Evolutionary conservation across 2,329 filamentous ascomycete genomes (phyloP).

Genomic region (Myriosclerotinia scirpicola): DNA sequence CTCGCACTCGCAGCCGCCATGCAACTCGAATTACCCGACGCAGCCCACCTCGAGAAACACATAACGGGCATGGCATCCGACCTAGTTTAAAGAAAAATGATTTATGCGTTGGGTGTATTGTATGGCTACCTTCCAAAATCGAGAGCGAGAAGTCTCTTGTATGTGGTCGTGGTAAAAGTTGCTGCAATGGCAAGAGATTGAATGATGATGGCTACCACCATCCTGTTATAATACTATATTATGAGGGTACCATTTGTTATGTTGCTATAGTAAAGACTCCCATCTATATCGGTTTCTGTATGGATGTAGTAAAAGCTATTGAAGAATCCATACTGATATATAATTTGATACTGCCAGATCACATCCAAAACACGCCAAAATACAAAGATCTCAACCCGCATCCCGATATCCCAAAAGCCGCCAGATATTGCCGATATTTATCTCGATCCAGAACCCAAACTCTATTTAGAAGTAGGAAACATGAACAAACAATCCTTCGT

Average conservation of each 20-base stretch:
- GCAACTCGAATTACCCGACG: conserved; percentile 3
- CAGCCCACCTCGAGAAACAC: neutral
- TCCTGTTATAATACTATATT: conserved; percentile 6
- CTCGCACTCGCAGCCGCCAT: conserved; percentile 7
- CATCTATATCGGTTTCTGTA: neutral
- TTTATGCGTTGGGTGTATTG: conserved; percentile 7
- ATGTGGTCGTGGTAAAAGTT: conserved; percentile 3
- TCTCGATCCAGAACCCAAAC: too few relatives aligned
- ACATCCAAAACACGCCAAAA: neutral
- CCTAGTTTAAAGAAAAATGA: neutral
- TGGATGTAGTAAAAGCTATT: neutral
- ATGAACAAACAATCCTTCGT: conserved; percentile 4
- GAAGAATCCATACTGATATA: neutral
- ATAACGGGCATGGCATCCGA: neutral
- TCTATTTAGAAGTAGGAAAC: conserved; percentile 1
- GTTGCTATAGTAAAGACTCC: neutral
- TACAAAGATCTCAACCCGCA: neutral
- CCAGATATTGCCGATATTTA: neutral
- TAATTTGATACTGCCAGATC: neutral
- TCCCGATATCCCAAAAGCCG: conserved; percentile 7
- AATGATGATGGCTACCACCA: conserved; percentile 12
- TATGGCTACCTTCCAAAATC: conserved; percentile 9
- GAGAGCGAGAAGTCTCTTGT: neutral
- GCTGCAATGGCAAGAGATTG: neutral
- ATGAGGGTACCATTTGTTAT: neutral